A percentile compares a stretch with the other conserved stretches of the same genome.
These are phyloP conservation scores for Alternaria longipes DNA, from an alignment of 2,329 filamentous ascomycete genomes.

Conservation along the genomic window DNA sequence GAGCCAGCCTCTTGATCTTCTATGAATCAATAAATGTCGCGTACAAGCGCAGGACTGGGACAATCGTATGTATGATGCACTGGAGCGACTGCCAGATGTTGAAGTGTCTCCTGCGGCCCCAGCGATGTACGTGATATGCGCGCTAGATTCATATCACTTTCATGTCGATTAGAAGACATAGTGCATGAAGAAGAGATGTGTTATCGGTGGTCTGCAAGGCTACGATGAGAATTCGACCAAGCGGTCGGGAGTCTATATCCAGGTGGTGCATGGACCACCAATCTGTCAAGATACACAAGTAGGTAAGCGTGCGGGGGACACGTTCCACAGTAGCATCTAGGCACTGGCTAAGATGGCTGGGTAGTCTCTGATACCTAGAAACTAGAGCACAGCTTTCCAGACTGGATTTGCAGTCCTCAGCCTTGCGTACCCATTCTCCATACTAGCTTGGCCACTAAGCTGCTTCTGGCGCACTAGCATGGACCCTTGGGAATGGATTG, in stretches of 20 bases:
- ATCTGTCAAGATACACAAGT: neutral
- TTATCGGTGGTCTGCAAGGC: neutral
- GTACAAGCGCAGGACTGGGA: neutral
- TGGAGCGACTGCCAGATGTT: neutral
- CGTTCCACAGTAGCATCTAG: neutral
- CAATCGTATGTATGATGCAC: neutral
- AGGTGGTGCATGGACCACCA: too few relatives aligned
- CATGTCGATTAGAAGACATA: neutral
- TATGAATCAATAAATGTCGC: neutral
- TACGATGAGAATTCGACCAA: neutral
- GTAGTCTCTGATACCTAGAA: neutral
- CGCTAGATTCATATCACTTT: neutral
- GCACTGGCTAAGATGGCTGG: neutral
- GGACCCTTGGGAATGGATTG: slow-evolving; percentile 6
- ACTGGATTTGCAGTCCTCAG: slow-evolving; percentile 3
- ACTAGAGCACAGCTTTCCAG: neutral
- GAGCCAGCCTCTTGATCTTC: neutral
- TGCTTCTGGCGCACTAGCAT: neutral
- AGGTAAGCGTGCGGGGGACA: neutral
- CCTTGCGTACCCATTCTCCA: slow-evolving; percentile 10
- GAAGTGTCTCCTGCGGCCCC: neutral
- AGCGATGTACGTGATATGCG: neutral
- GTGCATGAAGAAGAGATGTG: neutral
- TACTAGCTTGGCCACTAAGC: neutral
- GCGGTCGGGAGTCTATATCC: too few relatives aligned